A percentile compares a stretch with the other conserved stretches of the same genome.
Conservation (phyloP, 352 stramenopile species). For the Thalassiosira oceanica region DNA sequence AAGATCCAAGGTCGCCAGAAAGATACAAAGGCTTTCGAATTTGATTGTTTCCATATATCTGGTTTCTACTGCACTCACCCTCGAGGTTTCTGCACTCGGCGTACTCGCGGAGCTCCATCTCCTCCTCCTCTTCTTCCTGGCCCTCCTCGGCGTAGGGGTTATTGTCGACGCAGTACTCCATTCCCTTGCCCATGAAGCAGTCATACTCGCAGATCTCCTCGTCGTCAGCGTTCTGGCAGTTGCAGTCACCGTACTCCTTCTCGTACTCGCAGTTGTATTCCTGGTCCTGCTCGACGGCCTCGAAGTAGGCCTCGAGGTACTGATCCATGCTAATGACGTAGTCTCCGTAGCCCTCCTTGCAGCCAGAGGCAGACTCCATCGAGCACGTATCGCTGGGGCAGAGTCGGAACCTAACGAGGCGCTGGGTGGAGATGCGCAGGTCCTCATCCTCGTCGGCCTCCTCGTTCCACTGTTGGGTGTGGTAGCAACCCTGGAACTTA, state of each 20-base stretch:
- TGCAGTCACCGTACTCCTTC: conserved; percentile 15
- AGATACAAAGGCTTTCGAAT: too few species aligned
- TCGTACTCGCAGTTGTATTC: conserved; percentile 48
- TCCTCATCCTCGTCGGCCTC: conserved; percentile 55
- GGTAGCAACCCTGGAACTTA: conserved; percentile 65
- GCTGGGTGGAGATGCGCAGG: conserved; percentile 57
- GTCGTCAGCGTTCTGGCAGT: conserved; percentile 43
- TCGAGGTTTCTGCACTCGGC: conserved; percentile 31
- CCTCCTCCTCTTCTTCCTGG: conserved; percentile 35
- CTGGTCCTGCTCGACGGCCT: conserved; percentile 31
- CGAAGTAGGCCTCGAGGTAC: conserved; percentile 55
- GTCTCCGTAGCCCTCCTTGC: conserved; percentile 55
- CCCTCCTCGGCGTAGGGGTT: conserved; percentile 62
- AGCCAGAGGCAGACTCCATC: conserved; percentile 38
- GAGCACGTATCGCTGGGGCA: conserved; percentile 58
- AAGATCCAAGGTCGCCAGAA: too few species aligned
- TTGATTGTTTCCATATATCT: too few species aligned
- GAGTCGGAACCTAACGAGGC: conserved; percentile 73
- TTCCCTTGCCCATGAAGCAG: conserved; percentile 56
- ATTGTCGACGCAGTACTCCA: conserved; percentile 53
- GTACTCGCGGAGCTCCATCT: conserved; percentile 36
- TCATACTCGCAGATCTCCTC: conserved; percentile 65
- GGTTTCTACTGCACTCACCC: too few species aligned
- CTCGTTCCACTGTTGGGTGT: conserved; percentile 55
- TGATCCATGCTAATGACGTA: conserved; percentile 74